Evolutionary conservation across 228 moss, liverwort and hornwort species (phyloP).

Genomic region (Sphagnum magellanicum): DNA sequence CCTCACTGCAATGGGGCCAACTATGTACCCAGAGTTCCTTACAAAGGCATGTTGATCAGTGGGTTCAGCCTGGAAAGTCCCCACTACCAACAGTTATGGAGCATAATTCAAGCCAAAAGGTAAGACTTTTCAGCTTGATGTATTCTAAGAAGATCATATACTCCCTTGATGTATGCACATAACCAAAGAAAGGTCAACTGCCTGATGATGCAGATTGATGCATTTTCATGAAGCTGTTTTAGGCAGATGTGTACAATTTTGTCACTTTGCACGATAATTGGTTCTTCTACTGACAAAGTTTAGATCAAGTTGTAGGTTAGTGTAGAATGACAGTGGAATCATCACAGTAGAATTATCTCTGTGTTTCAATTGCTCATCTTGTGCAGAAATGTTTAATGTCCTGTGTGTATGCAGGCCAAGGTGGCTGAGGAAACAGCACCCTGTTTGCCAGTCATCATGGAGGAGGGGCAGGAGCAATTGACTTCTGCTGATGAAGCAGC

Average conservation of each 20-base stretch:
- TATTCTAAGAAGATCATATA: neutral
- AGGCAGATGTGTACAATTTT: neutral
- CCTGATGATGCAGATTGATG: neutral
- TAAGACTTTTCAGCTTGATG: constrained; percentile 7
- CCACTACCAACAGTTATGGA: constrained; percentile 5
- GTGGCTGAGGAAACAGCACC: neutral
- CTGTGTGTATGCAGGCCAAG: constrained; percentile 11
- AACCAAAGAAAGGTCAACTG: neutral
- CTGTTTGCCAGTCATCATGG: neutral
- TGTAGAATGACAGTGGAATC: neutral
- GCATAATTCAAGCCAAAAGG: constrained; percentile 13
- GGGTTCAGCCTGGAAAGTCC: constrained; percentile 9
- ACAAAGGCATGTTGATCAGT: constrained; percentile 4
- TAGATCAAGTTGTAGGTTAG: neutral
- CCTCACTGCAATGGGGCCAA: constrained; percentile 3
- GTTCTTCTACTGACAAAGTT: neutral
- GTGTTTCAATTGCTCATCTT: neutral
- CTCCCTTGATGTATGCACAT: neutral
- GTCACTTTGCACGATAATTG: neutral
- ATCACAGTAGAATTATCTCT: too few relatives aligned
- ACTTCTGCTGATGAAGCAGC: neutral
- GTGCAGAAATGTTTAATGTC: neutral
- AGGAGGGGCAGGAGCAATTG: neutral
- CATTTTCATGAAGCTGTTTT: neutral
- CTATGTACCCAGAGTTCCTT: constrained; percentile 1